These are phyloP conservation scores for Ophiocordyceps sinensis DNA, from an alignment of 2,329 filamentous ascomycete species.

Conservation along the genomic window DNA sequence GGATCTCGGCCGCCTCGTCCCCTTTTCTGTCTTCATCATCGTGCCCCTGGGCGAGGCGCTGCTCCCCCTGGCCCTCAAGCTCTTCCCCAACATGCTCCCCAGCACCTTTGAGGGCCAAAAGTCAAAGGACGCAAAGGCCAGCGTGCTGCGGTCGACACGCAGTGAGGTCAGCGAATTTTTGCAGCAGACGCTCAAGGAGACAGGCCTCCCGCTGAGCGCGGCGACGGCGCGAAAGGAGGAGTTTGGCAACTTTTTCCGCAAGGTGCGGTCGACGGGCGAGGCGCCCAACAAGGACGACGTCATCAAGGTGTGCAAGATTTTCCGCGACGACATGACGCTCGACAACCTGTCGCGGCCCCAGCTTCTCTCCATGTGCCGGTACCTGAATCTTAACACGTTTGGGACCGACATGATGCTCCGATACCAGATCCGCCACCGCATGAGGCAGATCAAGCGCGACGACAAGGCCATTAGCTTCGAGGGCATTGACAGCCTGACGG, in stretches of 20 bases:
- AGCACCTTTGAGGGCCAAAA: constrained; percentile 93
- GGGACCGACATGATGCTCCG: constrained; percentile 96
- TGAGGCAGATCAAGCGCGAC: constrained; percentile 98
- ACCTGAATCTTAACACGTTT: constrained; percentile 95
- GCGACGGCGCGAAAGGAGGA: constrained; percentile 83
- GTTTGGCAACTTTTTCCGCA: constrained; percentile 94
- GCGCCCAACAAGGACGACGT: constrained; percentile 78
- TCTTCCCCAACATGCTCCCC: constrained; percentile 95
- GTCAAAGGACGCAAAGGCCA: constrained; percentile 79
- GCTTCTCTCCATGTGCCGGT: constrained; percentile 92
- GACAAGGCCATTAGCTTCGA: constrained; percentile 90
- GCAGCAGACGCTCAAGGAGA: constrained; percentile 77
- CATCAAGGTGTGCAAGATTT: constrained; percentile 97
- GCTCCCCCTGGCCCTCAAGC: constrained; percentile 75
- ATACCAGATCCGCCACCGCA: constrained; percentile 91
- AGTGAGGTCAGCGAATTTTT: constrained; percentile 91
- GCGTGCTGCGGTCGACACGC: constrained; percentile 64
- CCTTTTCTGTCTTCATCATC: constrained; percentile 93
- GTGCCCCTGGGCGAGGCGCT: constrained; percentile 92
- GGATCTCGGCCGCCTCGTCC: constrained; percentile 81
- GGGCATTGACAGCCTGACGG: constrained; percentile 84
- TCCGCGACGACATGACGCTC: constrained; percentile 92
- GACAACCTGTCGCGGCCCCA: constrained; percentile 95
- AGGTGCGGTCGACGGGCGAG: constrained; percentile 84
- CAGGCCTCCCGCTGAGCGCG: constrained; percentile 75